Base-by-base conservation (phyloP, 2,329 filamentous ascomycete species). In the Dactylellina haptotyla region DNA sequence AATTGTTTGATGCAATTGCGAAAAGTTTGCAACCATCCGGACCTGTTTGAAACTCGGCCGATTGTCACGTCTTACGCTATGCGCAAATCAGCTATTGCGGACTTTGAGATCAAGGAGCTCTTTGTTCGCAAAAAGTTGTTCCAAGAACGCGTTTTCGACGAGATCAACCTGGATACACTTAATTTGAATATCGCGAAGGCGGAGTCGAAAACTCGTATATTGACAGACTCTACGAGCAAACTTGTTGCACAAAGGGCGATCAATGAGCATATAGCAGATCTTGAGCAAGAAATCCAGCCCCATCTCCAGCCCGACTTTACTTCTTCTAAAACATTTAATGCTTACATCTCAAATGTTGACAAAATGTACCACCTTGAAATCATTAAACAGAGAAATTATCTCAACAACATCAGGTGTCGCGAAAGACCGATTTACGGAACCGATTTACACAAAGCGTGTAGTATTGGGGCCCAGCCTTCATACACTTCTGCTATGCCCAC, bases 21-120 rank as follows among this genome's bases (percentile, higher is more conserved):
- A 53, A 97, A 98, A 80, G 96, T 99, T 57, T 99, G 95, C 85
- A 99, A 99, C 77, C 95, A 99, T 79, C 96, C 95, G 0, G 95
- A 99, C 81, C 85, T 99, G 6, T 99, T 99, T 78, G 91, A 98
- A 77, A 96, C 96, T 70, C 88, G 95, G 14, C 93, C 93, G 0
- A 98, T 99, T 78, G 95, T 96, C 82, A 99, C 94, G 0, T 98
- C 95, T 0, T 96, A 97, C 80, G 92, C 93, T 2, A 96, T 98
- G 90, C 85, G 87, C 25, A 90, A 85, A 75, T 96, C 93, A 1
- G 88, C 92, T 1, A 84, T 89, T 6, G 87, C 90, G 1, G 87
- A 90, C 34, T 98, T 89, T 78, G 88, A 90, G 77, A 84, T 87
- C 58, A 90, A 89, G 30, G 91, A 96, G 75, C 82, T 87, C 1